phyloP scores from a whole-genome alignment of 2,329 filamentous ascomycete genomes.

The Beauveria varroae region DNA sequence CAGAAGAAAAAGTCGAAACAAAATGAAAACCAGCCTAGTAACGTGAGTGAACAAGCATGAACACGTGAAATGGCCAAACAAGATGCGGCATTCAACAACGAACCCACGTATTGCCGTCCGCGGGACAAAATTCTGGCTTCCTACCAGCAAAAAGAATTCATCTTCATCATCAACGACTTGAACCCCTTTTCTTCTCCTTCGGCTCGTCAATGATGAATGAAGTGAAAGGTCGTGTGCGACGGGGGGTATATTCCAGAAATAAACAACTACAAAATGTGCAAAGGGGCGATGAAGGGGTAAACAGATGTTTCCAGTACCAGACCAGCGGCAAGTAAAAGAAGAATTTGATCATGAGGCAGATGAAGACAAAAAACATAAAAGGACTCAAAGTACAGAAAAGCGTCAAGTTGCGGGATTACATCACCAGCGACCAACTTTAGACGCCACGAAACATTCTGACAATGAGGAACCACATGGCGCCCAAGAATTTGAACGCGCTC shows the following conservation, averaged over 20 bases:
- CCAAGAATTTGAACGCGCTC: conserved; percentile 79
- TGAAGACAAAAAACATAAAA: not conserved
- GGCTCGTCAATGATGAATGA: not conserved
- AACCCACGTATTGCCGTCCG: no score
- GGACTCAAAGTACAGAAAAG: not conserved
- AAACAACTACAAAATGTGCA: not conserved
- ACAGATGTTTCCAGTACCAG: conserved; percentile 2
- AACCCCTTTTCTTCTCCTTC: not conserved
- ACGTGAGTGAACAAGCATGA: not conserved
- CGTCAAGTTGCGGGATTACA: not conserved
- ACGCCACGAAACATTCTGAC: conserved; percentile 76
- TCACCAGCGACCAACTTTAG: conserved; percentile 22
- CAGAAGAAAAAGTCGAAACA: not conserved
- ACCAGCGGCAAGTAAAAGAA: not conserved
- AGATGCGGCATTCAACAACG: not conserved
- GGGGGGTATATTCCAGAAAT: conserved; percentile 10
- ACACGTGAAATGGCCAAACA: not conserved
- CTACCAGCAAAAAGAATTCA: no score
- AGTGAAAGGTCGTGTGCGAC: not conserved
- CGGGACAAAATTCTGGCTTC: no score
- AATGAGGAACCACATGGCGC: conserved; percentile 87
- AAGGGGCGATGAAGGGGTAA: not conserved
- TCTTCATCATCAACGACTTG: not conserved
- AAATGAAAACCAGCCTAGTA: not conserved
- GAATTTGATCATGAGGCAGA: conserved; percentile 1